Base-by-base conservation (phyloP, 208 protist genomes). In the Trypanosomatidae sp. region DNA sequence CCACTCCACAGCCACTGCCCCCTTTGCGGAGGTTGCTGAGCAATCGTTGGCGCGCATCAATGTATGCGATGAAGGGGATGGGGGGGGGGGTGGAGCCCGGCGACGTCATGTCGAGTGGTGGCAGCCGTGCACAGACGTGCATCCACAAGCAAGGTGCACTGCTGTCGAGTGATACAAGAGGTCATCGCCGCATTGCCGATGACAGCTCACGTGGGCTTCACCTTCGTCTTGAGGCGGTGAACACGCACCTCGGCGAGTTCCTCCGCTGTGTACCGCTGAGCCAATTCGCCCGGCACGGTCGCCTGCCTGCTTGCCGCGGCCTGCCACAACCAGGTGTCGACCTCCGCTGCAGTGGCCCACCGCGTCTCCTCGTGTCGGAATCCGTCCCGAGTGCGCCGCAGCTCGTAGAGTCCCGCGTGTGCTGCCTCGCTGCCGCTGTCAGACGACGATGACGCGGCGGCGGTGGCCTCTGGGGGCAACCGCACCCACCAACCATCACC, bases 401-500 rank as follows among this genome's bases (percentile, higher is more conserved):
- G 73, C 53, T 91, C 86, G 75, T 92, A 92, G n/a, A 65, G 59
- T 4, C 46, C 75, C 41, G n/a, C 71, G 30, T 73, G 66, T 28
- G 46, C 33, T 10, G 39, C 52, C 9, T 66, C 28, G 58, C 5
- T 43, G 58, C 58, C 28, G 33, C 28, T 64, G 58, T 19, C 12
- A 43, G 58, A n/a, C 33, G 33, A n/a, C 33, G 58, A 64, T 22
- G 58, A 64, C 8, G 58, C 30, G 58, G 58, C 17, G 1, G 58
- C 46, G 39, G 39, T 58, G 65, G 49, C 62, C 64, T 60, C 44
- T 22, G 79, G 56, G 12, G 85, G 81, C 62, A 89, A 58, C 49
- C 78, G 82, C 59, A 92, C 85, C 88, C 90, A 94, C 90, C 90
- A 94, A 43, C 81, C 81, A 17, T 89, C 82, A 10, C 84, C 84